A percentile compares a stretch with the other conserved stretches of the same genome.
These are phyloP conservation scores for Cryptosporidium parvum DNA, from an alignment of 169 alveolate species.

Conservation along the genomic window DNA sequence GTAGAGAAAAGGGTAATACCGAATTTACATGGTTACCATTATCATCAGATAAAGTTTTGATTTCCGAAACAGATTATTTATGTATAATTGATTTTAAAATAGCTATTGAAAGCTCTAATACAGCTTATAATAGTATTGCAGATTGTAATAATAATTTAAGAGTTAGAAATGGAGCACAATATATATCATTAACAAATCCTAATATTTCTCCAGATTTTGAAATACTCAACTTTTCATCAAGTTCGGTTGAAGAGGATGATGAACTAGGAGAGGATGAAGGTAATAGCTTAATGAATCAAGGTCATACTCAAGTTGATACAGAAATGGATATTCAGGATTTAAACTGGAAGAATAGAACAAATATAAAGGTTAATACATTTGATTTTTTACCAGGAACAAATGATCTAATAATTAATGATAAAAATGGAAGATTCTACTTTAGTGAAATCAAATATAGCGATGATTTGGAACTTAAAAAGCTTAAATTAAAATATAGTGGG, in stretches of 20 bases:
- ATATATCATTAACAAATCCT: not conserved
- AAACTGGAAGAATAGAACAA: not conserved
- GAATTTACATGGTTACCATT: constrained; percentile 56
- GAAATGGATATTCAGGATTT: not conserved
- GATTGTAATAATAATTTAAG: not conserved
- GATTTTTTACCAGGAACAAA: constrained; percentile 47
- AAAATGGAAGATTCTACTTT: constrained; percentile 9
- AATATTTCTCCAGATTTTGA: constrained; percentile 5
- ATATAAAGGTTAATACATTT: constrained; percentile 2
- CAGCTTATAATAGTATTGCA: not conserved
- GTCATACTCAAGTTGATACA: not conserved
- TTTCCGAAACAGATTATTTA: constrained; percentile 9
- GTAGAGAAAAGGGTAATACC: not conserved
- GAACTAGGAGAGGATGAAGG: not conserved
- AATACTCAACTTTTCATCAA: constrained; percentile 4
- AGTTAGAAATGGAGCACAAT: not conserved
- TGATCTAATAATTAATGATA: constrained; percentile 23
- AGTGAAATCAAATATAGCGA: not conserved
- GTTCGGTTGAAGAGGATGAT: not conserved
- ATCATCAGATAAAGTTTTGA: constrained; percentile 9
- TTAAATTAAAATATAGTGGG: not conserved
- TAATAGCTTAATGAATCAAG: not conserved
- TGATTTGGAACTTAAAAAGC: not conserved
- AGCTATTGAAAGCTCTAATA: not conserved
- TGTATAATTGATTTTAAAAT: constrained; percentile 11